These are phyloP conservation scores for Drechslerella stenobrocha DNA, from an alignment of 2,329 filamentous ascomycete genomes.

Conservation along the genomic window DNA sequence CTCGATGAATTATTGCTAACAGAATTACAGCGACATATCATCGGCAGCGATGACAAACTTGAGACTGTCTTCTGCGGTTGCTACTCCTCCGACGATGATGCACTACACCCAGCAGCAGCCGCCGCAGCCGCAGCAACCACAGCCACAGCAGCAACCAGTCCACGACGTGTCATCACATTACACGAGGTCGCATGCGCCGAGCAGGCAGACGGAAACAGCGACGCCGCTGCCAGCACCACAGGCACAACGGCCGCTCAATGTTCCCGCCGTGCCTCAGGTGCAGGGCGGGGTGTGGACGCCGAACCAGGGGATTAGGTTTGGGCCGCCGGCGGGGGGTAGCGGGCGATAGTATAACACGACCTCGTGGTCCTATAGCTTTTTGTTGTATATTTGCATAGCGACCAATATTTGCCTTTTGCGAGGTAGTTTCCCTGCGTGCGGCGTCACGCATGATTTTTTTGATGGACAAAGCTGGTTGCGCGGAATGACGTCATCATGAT, in stretches of 20 bases:
- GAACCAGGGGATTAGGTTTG: conserved; percentile 78
- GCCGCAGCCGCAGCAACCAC: conserved; percentile 36
- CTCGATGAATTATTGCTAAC: background rate
- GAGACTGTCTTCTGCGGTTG: conserved; percentile 24
- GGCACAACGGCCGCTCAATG: conserved; percentile 54
- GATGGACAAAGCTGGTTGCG: too few relatives aligned
- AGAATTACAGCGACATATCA: conserved; percentile 7
- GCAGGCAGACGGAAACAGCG: conserved; percentile 56
- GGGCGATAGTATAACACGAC: conserved; percentile 19
- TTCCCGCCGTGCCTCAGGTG: conserved; percentile 56
- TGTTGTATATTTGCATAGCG: too few relatives aligned
- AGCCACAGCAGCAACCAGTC: conserved; percentile 36
- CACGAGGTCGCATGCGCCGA: conserved; percentile 65
- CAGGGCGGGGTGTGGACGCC: conserved; percentile 73
- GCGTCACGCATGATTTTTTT: too few relatives aligned
- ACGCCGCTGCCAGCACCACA: conserved; percentile 64
- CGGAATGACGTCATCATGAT: too few relatives aligned
- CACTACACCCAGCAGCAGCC: conserved; percentile 34
- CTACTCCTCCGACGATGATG: conserved; percentile 24
- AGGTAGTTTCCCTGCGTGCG: too few relatives aligned
- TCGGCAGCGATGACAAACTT: conserved; percentile 23
- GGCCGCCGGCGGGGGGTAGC: conserved; percentile 56
- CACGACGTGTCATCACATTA: conserved; percentile 57
- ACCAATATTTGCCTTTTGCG: too few relatives aligned
- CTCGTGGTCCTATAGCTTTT: too few relatives aligned